Percentiles rank a stretch among this genome's conserved stretches.
phyloP scores from a whole-genome alignment of 2,329 filamentous ascomycete genomes.

The Dichotomopilus funicola region DNA sequence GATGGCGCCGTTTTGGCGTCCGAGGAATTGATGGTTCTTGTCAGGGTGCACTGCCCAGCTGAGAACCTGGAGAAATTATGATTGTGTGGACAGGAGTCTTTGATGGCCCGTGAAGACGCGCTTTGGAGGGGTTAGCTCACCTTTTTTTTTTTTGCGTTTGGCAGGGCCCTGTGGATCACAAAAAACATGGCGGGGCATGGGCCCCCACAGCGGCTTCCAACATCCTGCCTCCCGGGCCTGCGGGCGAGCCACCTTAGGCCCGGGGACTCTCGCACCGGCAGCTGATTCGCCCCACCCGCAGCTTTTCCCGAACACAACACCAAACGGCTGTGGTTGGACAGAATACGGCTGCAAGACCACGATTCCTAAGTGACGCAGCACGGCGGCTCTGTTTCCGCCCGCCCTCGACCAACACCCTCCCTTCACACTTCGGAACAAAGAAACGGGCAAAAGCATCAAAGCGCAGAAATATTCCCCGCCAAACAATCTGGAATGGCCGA shows the following conservation, averaged over 20 bases:
- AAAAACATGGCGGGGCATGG: neutral
- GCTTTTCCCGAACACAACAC: conserved; percentile 3
- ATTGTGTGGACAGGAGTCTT: neutral
- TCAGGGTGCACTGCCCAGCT: neutral
- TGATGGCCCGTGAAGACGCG: neutral
- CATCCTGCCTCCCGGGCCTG: neutral
- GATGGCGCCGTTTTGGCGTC: no score
- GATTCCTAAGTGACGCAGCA: conserved; percentile 1
- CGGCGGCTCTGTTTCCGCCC: conserved; percentile 8
- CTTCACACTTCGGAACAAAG: neutral
- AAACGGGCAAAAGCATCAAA: neutral
- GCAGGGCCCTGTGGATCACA: no score
- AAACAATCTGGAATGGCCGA: neutral
- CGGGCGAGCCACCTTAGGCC: neutral
- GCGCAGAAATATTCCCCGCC: neutral
- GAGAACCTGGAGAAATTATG: neutral
- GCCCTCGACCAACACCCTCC: conserved; percentile 1
- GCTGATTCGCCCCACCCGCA: conserved; percentile 24
- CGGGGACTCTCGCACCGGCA: neutral
- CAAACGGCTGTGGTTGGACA: conserved; percentile 34
- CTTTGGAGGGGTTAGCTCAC: neutral
- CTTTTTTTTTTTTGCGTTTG: neutral
- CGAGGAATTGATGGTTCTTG: no score
- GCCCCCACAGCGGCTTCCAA: neutral
- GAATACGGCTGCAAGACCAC: conserved; percentile 30